Percentiles rank a stretch among this genome's conserved stretches.
phyloP scores from a whole-genome alignment of 1,139 yeast species.

The Petasospora rhodanensis region DNA sequence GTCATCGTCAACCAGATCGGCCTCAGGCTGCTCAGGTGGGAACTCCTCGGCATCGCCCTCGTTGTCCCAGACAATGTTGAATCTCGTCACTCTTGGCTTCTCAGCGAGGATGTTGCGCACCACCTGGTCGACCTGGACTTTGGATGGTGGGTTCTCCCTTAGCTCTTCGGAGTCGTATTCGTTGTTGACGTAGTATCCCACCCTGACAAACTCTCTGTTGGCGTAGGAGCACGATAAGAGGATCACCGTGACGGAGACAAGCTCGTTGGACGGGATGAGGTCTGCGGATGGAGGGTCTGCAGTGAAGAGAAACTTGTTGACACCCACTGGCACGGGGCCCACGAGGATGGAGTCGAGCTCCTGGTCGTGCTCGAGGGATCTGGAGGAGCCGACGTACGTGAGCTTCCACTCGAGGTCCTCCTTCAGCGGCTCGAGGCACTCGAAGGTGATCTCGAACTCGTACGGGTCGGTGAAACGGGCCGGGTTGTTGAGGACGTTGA shows the following conservation, averaged over 20 bases:
- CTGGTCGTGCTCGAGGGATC: constrained; percentile 93
- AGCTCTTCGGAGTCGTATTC: constrained; percentile 93
- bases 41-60: constrained; percentile 59
- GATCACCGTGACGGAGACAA: constrained; percentile 92
- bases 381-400: constrained; percentile 93
- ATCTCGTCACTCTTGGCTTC: constrained; percentile 94
- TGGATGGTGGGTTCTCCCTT: constrained; percentile 89
- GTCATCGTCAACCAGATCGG: constrained; percentile 51
- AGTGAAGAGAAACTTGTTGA: constrained; percentile 84
- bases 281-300: constrained; percentile 98
- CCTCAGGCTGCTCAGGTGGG: constrained; percentile 72
- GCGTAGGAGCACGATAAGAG: constrained; percentile 88
- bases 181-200: constrained; percentile 94
- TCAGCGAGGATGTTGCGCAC: constrained; percentile 93
- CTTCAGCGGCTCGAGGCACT: constrained; percentile 87
- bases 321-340: constrained; percentile 98
- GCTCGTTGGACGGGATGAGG: constrained; percentile 89
- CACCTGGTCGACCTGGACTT: constrained; percentile 91
- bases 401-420: constrained; percentile 96
- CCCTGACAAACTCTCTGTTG: constrained; percentile 91
- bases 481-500: constrained; percentile 90
- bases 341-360: constrained; percentile 91
- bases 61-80: constrained; percentile 91
- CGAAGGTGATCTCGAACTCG: constrained; percentile 95
- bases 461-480: constrained; percentile 92